Base-by-base conservation (phyloP, 352 stramenopile genomes). In the Pythium phragmitis region DNA sequence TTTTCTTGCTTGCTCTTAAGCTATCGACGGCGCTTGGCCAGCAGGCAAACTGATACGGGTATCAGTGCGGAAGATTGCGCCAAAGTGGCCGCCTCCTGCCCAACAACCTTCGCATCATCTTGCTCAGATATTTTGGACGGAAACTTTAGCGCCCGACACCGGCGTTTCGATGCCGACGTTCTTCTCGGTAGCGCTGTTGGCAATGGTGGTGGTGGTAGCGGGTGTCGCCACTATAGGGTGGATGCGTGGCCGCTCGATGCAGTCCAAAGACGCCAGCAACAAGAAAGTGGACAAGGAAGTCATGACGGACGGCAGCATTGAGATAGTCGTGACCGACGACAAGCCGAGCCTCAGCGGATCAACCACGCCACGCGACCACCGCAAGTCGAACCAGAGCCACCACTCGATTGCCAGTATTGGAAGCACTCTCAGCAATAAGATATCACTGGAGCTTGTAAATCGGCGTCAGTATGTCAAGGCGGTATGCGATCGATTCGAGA, bases 301-400 rank as follows among this genome's bases (percentile, higher is more conserved):
- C 16, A 16, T 51, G 11, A 21, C 19, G 1, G 48, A 63, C 7
- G 61, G 82, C 7, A 64, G 81, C 7, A 62, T 88, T 13, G 67
- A 88, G 48, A 80, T 88, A 46, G 64, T 87, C 52, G 69, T 88
- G 4, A 64, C 84, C 9, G 71, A 76, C 36, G 26, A 49, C 13
- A 67, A 51, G 42, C 48, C 46, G 14, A 61, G 37, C 19, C 39
- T 41, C 28, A 51, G 7, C 2, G 21, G 3, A 14, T 36, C 39
- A 13, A 19, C 30, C 11, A 50, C 51, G 13, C 39, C 45, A 47
- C 13, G 23, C 13, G 34, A 43, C 19, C 42, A 53, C 9, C 34
- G 36, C 23, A 16, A 39, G 34, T 12, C 13, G 34, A 60, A 23
- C 7, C 46, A 63, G 19, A 49, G n/a, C 14, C 54, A 23, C 17